Base-by-base conservation (phyloP, 2,329 filamentous ascomycete species). In the Exophiala mesophila region DNA sequence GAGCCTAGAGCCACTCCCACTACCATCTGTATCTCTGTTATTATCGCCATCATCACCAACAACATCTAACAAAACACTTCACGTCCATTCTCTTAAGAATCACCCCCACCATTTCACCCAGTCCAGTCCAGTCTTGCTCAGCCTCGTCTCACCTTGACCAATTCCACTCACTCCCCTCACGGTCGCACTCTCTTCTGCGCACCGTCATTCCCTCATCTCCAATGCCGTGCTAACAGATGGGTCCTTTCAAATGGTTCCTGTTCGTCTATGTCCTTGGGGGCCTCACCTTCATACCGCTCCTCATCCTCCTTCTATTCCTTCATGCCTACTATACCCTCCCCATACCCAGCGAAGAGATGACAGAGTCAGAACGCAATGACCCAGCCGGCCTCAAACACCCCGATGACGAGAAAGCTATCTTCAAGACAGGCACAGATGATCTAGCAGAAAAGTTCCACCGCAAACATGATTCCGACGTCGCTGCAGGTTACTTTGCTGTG, bases 401-500 rank as follows among this genome's bases (percentile, higher is more conserved):
- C 47, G 70, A 77, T 1, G 84, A 88, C 60, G 82, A 88, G 57
- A 71, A 77, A 45, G 70, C 71, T 45, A 74, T 72, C 36, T 72
- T 90, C 51, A 79, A 80, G 53, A 74, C 74, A 8, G 77, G 72
- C 24, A 78, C 77, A 48, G 75, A 75, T 55, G 67, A 66, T 34
- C 64, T 77, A 52, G 78, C 74, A 40, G 78, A 83, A 30, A 78
- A 83, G 45, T 72, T 74, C 55, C 80, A 78, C 58, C 64, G 75
- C 23, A 65, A 73, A 15, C 74, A 80, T 51, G 83, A 88, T 45
- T 73, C 80, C 23, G 87, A 94, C 59, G 85, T 88, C 29, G 86
- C 88, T 2, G 85, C 88, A 6, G 89, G 88, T 13, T 96, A 94
- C 67, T 96, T 96, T 63, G 87, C 88, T n/a, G 88, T 96, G 12